A percentile compares a stretch with the other conserved stretches of the same genome.
These are phyloP conservation scores for Rhodofomes roseus DNA, from an alignment of 1,284 basidiomycete genomes.

Conservation along the genomic window DNA sequence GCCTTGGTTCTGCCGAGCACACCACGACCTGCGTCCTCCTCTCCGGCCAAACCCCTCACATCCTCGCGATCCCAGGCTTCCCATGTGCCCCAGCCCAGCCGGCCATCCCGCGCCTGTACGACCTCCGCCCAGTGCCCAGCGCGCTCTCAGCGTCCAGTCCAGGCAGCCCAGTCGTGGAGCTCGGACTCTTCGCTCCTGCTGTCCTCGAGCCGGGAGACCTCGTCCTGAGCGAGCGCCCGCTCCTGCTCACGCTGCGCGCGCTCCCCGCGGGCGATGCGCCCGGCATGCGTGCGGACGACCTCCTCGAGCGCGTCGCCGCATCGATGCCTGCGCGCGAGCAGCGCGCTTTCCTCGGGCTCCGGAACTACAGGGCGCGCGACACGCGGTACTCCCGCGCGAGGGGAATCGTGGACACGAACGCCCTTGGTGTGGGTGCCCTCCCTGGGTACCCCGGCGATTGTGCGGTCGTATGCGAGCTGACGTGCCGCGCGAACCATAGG, in stretches of 20 bases:
- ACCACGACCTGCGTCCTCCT: background rate
- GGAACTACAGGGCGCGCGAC: background rate
- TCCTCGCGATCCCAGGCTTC: background rate
- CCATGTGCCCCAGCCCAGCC: background rate
- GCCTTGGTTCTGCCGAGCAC: background rate
- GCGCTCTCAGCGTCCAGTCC: background rate
- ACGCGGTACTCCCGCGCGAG: background rate
- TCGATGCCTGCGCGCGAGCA: background rate
- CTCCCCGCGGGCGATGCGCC: background rate
- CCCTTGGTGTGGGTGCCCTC: slow-evolving; percentile 10
- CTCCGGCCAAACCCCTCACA: background rate
- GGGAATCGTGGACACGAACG: slow-evolving; percentile 20
- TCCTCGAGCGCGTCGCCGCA: background rate
- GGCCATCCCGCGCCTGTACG: too few species aligned
- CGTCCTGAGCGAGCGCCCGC: background rate
- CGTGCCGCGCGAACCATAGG: slow-evolving; percentile 23
- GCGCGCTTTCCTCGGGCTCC: background rate
- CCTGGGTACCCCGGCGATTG: slow-evolving; percentile 7
- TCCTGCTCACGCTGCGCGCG: background rate
- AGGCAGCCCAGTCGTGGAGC: background rate
- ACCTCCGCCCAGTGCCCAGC: too few species aligned
- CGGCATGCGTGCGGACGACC: background rate
- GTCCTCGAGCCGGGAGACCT: background rate
- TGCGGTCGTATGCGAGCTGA: slow-evolving; percentile 13
- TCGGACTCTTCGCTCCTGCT: background rate